These are phyloP conservation scores for Reticulomyxa filosa DNA, from an alignment of 78 protist genomes.

Conservation along the genomic window DNA sequence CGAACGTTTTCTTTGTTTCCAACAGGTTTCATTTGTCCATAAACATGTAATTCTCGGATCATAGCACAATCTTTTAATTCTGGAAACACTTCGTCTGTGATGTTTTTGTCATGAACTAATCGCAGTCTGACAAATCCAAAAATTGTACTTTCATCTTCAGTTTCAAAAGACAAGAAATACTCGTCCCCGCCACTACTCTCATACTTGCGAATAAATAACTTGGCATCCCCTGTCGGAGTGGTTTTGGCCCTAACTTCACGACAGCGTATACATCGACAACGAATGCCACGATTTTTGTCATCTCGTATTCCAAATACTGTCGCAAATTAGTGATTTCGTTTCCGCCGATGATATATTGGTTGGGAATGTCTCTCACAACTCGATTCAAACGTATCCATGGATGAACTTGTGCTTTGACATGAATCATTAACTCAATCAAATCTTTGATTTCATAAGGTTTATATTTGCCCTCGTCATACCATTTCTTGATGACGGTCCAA, in stretches of 20 bases:
- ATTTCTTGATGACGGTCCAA: background rate
- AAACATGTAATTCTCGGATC: background rate
- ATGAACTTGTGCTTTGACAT: background rate
- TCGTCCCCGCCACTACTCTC: no score
- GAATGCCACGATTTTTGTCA: background rate
- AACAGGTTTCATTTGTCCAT: background rate
- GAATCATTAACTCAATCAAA: background rate
- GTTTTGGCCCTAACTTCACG: background rate
- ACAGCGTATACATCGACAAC: background rate
- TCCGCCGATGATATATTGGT: background rate
- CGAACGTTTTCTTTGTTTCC: background rate
- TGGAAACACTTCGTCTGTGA: background rate
- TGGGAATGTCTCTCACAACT: conserved; percentile 2
- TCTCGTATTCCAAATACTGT: no score
- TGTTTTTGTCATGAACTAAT: background rate
- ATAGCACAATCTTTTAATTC: background rate
- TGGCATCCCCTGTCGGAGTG: no score
- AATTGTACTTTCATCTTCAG: background rate
- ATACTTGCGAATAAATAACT: no score
- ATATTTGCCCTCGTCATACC: conserved; percentile 3
- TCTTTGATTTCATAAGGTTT: background rate
- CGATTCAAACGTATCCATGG: conserved; percentile 6
- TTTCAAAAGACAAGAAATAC: background rate
- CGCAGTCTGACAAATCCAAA: background rate
- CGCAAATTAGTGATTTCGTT: background rate